Conservation (phyloP, 2,329 filamentous ascomycete genomes). For the Arthrobotrys musiformis region DNA sequence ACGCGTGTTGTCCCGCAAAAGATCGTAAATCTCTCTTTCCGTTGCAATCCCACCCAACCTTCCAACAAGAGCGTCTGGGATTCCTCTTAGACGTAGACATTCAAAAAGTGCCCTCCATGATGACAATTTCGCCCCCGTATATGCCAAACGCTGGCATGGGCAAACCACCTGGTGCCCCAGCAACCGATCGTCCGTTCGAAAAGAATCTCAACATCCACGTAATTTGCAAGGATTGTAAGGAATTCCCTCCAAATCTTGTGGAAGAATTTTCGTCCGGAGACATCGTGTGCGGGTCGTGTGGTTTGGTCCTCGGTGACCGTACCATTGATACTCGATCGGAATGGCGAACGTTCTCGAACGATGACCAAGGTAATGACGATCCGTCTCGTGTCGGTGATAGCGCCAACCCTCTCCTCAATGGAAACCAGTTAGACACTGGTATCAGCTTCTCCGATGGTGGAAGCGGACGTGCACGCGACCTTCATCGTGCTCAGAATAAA, state of each 20-base stretch:
- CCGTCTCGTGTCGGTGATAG: conserved; percentile 97
- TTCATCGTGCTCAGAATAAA: conserved; percentile 86
- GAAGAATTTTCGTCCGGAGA: conserved; percentile 94
- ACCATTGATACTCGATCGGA: conserved; percentile 96
- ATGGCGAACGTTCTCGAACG: conserved; percentile 98
- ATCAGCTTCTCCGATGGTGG: conserved; percentile 84
- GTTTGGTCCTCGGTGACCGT: conserved; percentile 86
- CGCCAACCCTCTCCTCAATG: conserved; percentile 87
- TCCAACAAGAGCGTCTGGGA: conserved; percentile 54
- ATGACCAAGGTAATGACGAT: conserved; percentile 95
- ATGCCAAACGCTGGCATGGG: conserved; percentile 28
- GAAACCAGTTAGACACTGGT: conserved; percentile 85
- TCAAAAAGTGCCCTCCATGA: conserved; percentile 20
- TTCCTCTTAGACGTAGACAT: conserved; percentile 7
- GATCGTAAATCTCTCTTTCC: conserved; percentile 9
- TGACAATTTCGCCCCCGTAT: conserved; percentile 38
- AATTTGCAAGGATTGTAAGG: conserved; percentile 89
- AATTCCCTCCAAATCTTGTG: conserved; percentile 88
- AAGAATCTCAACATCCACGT: conserved; percentile 88
- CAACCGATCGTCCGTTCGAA: conserved; percentile 69
- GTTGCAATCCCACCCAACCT: conserved; percentile 39
- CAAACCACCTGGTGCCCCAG: conserved; percentile 58
- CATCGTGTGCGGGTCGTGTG: conserved; percentile 91
- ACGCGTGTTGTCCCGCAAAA: conserved; percentile 20
- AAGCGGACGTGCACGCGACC: conserved; percentile 75